Percentiles rank a stretch among this genome's conserved stretches.
Evolutionary conservation across 768 basidiomycete species (phyloP).

Genomic region (Porpolomopsis calyptriformis): DNA sequence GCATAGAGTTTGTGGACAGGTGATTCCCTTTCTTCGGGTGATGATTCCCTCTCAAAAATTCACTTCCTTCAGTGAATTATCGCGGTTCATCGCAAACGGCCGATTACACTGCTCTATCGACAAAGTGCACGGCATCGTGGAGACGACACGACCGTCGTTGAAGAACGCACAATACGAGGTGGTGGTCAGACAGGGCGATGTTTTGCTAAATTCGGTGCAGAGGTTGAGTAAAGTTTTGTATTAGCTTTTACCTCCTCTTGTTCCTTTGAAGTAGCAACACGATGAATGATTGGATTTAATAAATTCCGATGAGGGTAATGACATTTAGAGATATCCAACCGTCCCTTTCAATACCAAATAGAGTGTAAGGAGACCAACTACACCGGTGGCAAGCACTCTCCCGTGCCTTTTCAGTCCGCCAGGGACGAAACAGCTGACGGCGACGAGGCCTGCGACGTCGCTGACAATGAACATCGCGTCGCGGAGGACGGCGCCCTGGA

Average conservation of each 20-base stretch:
- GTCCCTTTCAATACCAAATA: neutral
- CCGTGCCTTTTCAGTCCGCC: neutral
- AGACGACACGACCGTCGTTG: constrained; percentile 62
- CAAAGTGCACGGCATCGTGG: constrained; percentile 88
- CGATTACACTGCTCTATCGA: constrained; percentile 85
- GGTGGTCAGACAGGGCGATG: constrained; percentile 88
- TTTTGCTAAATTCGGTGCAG: constrained; percentile 79
- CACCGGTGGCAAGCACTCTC: neutral
- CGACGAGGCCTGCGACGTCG: constrained; percentile 1
- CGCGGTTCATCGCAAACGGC: constrained; percentile 81
- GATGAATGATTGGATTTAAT: too few relatives aligned
- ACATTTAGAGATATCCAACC: neutral
- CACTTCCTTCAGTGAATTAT: constrained; percentile 73
- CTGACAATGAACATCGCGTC: constrained; percentile 3
- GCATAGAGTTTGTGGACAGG: constrained; percentile 79
- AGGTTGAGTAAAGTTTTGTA: constrained; percentile 82
- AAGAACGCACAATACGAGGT: constrained; percentile 86
- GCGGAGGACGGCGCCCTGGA: constrained; percentile 2
- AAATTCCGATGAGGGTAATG: too few relatives aligned
- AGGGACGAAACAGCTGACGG: neutral
- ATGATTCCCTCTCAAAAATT: neutral
- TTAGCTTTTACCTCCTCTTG: too few relatives aligned
- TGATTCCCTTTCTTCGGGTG: constrained; percentile 25
- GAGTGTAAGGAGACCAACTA: neutral
- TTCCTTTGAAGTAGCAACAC: too few relatives aligned